phyloP scores from a whole-genome alignment of 345 rosid genomes.

The Excoecaria agallocha region DNA sequence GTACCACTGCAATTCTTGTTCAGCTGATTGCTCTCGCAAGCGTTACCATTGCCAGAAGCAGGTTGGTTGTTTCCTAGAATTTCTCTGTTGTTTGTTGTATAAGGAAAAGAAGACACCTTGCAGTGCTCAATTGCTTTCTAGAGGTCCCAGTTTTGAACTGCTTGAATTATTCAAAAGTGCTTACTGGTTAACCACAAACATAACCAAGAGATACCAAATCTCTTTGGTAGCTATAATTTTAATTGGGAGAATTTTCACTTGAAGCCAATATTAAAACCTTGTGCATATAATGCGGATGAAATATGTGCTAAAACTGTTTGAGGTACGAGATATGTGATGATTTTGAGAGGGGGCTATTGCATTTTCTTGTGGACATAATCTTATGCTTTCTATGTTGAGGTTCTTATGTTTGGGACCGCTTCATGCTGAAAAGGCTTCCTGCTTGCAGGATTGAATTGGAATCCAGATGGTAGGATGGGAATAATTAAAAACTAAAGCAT shows the following conservation, averaged over 20 bases:
- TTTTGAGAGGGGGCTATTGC: neutral
- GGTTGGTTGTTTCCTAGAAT: slow-evolving; percentile 45
- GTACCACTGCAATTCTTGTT: slow-evolving; percentile 98
- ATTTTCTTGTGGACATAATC: neutral
- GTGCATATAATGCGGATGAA: too few species aligned
- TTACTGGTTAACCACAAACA: neutral
- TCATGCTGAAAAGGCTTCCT: neutral
- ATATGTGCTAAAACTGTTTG: neutral
- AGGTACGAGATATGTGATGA: neutral
- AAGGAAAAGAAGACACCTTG: neutral
- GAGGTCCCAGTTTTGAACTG: neutral
- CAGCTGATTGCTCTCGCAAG: slow-evolving; percentile 97
- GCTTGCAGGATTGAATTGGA: neutral
- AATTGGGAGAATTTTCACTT: neutral
- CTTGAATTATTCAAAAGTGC: neutral
- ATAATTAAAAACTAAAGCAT: neutral
- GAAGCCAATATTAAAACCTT: neutral
- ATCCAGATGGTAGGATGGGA: neutral
- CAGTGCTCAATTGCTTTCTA: neutral
- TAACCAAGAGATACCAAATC: neutral
- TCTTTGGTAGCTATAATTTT: neutral
- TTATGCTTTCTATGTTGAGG: neutral
- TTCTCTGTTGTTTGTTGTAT: neutral
- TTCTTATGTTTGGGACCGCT: neutral
- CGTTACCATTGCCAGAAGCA: slow-evolving; percentile 98